Base-by-base conservation (phyloP, 495 filamentous ascomycete genomes). In the Penicillium paxilli region DNA sequence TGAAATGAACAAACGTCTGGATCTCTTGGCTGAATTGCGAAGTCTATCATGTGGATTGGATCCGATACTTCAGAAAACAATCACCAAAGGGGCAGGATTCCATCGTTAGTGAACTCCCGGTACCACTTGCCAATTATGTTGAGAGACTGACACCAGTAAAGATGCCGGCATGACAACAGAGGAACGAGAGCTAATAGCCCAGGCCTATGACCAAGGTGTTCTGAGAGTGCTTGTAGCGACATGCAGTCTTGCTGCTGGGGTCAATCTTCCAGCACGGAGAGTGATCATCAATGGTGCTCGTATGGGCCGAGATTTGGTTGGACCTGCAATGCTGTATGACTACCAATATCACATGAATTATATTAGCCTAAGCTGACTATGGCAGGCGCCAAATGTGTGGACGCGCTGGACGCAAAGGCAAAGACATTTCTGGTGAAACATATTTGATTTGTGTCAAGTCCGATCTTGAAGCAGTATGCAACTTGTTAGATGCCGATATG, bases 181-280 rank as follows among this genome's bases (percentile, higher is more conserved):
- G 70, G 90, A 94, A 67, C 81, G 89, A 25, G 89, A 92, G 46
- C 67, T 91, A 17, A 80, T 92, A 44, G 85, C 87, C 4, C 78
- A 78, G 30, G 86, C 88, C 10, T 94, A 92, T 57, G 87, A 92
- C 60, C 69, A 74, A 25, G 88, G 90, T 1, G 69, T 79, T 3
- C 57, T 94, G 24, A 89, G 83, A 57, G 83, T 91, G 1, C 84
- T 91, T 30, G 87, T 90, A 14, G 90, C 90, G 17, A 94, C 90
- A 12, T 91, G 88, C 53, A 91, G 87, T 55, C 83, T 94, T 51
- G 89, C 90, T n/a, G 89, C 90, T 33, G 90, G 90, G 11, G 88
- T 94, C 38, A 94, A 94, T 68, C 75, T 90, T 37, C 82, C 81
- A 2, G 90, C 90, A 10, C 74, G 90, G 56, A 73, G 90, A 58